These are phyloP conservation scores for Pelargonium cotyledonis DNA, from an alignment of 441 rosid species.

Conservation along the genomic window DNA sequence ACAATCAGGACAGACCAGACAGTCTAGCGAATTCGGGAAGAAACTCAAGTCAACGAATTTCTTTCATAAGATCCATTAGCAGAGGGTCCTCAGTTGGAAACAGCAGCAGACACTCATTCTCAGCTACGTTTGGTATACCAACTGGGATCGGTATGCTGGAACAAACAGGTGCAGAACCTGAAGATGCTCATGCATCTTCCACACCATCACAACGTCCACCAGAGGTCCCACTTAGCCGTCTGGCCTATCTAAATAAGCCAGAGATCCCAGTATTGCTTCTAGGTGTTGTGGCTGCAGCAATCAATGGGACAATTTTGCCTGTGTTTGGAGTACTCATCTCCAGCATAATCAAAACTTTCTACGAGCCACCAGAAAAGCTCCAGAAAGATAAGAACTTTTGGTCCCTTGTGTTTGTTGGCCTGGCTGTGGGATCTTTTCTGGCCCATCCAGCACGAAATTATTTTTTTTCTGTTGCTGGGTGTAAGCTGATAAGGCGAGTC, in stretches of 20 bases:
- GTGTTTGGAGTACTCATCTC: conserved; percentile 56
- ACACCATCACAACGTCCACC: conserved; percentile 16
- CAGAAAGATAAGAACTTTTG: conserved; percentile 40
- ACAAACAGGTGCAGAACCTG: conserved; percentile 24
- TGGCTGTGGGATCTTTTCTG: conserved; percentile 30
- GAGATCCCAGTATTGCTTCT: conserved; percentile 43
- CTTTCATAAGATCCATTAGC: conserved; percentile 39
- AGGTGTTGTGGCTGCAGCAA: conserved; percentile 47
- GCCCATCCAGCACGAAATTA: conserved; percentile 39
- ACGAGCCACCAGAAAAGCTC: conserved; percentile 30
- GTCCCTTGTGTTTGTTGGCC: conserved; percentile 34
- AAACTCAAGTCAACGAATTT: conserved; percentile 33
- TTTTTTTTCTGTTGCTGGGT: conserved; percentile 60
- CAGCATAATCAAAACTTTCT: conserved; percentile 51
- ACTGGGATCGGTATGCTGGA: conserved; percentile 23
- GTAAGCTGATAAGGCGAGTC: conserved; percentile 49
- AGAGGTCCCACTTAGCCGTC: conserved; percentile 40
- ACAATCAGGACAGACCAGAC: conserved; percentile 22
- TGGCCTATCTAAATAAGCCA: conserved; percentile 53
- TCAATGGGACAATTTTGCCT: conserved; percentile 51
- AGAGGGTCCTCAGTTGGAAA: conserved; percentile 25
- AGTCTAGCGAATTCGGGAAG: conserved; percentile 25
- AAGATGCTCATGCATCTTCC: conserved; percentile 14
- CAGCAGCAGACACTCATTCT: conserved; percentile 26
- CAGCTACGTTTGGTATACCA: conserved; percentile 38